Base-by-base conservation (phyloP, 2,329 filamentous ascomycete species). In the Esteya vermicola region DNA sequence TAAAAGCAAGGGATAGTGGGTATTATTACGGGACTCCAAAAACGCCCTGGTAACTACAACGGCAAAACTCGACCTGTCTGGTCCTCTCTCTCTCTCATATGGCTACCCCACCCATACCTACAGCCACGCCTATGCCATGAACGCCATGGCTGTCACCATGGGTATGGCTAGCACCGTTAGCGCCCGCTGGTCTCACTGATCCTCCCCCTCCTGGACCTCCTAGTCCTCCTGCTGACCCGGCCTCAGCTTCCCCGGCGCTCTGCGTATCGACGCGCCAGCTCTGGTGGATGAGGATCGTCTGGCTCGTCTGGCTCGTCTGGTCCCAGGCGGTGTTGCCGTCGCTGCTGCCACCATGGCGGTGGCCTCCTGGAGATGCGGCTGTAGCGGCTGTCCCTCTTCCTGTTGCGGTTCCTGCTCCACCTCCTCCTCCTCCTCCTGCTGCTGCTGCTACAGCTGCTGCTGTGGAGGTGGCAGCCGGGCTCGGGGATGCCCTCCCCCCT, bases 281-380 rank as follows among this genome's bases (percentile, higher is more conserved):
- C 25, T 38, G 40, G 21, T 42, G 30, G 13, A 41, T 36, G 4
- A 41, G 23, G n/a, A 33, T 41, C 27, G 39, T 38, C 34, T 41
- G 39, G 30, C 39, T 41, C 12, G 28, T 21, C 28, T 38, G 34
- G 19, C 39, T 37, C 34, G 28, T 12, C 6, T 22, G 14, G 21
- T 41, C 39, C 39, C 39, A 40, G n/a, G 39, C 13, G 16, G n/a
- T 26, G 22, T 9, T 22, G 16, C 4, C 10, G 13, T 21, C 8
- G 12, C 10, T 25, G 19, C 33, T 4, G 25, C 25, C 16, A 36
- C 39, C 20, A 21, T 26, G n/a, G n/a, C n/a, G n/a, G n/a, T n/a
- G n/a, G n/a, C n/a, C 22, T 26, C 18, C 26, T 7, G 34, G 27
- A 21, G 38, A 33, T 6, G 27, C 30, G 2, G n/a, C 39, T 34